Evolutionary conservation across 2,329 filamentous ascomycete species (phyloP), one percentile per base, ranked within the genome.

Genomic region (Fusarium dlaminii): DNA sequence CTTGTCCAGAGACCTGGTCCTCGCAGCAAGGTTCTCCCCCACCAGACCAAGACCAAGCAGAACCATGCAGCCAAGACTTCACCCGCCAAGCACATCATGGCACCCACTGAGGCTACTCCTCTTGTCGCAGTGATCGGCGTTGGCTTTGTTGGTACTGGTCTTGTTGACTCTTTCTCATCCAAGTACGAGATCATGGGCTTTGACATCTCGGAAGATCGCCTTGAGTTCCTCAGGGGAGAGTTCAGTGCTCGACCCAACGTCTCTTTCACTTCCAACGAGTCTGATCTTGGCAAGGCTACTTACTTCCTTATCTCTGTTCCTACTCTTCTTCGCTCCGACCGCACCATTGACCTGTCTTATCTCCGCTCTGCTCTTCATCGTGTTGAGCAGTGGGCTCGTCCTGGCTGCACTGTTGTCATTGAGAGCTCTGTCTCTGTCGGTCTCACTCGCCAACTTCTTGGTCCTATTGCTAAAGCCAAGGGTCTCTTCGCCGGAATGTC

Each of bases 281-380:
- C 70, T 17, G 80, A 83, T 8, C 80, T 88, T 32, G 66, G 73
- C 4, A 63, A 72, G 18, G 87, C 86, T 6, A 87, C 84, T 0
- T 86, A 89, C 73, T 87, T 87, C 60, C 82, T 89, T 27, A 85
- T 89, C 63, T 84, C 86, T 0, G 87, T 89, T 2, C 87, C 87
- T 2, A 89, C 87, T 0, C 82, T 87, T 3, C 82, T 89, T 6
- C 79, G 80, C 3, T 78, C 81, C 0, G 85, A 88, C 75, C 83
- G 83, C 58, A 82, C 81, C 8, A 82, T 89, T 65, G 84, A 88
- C 70, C 81, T 84, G 1, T 85, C 86, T 5, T 86, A 84, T 62
- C 77, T 89, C 9, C 77, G 79, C 30, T 83, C 79, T 43, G 87
- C 87, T 1, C 77, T 88, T 11, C 69, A 63, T 4, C 81, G 81